Conservation (phyloP, 129 eudicot species). For the Lactuca saligna region DNA sequence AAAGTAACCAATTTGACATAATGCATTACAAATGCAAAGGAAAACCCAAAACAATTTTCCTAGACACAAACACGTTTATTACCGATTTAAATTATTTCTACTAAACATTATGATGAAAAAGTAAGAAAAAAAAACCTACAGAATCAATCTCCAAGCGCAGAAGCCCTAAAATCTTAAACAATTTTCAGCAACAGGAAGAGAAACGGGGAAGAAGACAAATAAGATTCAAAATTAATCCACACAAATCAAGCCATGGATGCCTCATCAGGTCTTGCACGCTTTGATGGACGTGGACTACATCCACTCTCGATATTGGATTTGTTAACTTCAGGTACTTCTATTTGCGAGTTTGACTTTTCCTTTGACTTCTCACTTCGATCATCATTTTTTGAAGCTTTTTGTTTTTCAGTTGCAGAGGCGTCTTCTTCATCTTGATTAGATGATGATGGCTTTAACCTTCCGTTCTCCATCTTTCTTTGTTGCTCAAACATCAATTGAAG, state of each 20-base stretch:
- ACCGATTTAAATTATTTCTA: constrained; percentile 26
- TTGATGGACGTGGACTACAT: constrained; percentile 44
- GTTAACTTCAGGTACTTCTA: constrained; percentile 22
- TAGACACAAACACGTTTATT: constrained; percentile 21
- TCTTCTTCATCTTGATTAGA: constrained; percentile 46
- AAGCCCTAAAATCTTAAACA: constrained; percentile 21
- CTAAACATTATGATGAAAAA: not conserved
- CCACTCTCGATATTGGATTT: constrained; percentile 21
- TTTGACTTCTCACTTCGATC: constrained; percentile 27
- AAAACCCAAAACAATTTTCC: constrained; percentile 6
- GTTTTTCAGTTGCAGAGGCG: constrained; percentile 20
- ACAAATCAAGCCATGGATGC: constrained; percentile 30
- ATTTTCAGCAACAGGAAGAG: constrained; percentile 25
- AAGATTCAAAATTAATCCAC: constrained; percentile 16
- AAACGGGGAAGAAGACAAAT: constrained; percentile 5
- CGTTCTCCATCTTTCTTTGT: constrained; percentile 67
- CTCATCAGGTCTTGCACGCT: constrained; percentile 58
- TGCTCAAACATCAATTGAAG: constrained; percentile 81
- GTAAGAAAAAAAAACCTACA: constrained; percentile 21
- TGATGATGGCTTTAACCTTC: constrained; percentile 45
- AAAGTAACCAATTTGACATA: not conserved
- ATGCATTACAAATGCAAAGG: not conserved
- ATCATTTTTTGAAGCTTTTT: constrained; percentile 26
- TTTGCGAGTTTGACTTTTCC: constrained; percentile 34
- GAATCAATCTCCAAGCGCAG: constrained; percentile 34